Percentiles rank a stretch among this genome's conserved stretches.
phyloP scores from a whole-genome alignment of 768 basidiomycete species.

The Calocera viscosa region DNA sequence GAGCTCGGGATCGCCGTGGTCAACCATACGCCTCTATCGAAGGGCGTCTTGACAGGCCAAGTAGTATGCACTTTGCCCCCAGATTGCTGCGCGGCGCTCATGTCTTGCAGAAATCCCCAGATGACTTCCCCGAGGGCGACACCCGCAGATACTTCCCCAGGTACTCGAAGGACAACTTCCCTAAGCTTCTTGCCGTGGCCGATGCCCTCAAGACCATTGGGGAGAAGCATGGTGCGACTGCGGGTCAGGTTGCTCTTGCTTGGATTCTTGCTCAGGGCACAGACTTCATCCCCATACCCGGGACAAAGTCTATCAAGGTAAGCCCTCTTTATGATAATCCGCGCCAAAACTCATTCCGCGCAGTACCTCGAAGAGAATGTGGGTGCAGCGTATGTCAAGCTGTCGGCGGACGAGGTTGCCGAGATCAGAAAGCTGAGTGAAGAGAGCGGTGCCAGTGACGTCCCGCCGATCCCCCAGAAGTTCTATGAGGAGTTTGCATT shows the following conservation, averaged over 20 bases:
- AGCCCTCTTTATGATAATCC: background rate
- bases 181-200: conserved; percentile 27
- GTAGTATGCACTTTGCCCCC: too few relatives aligned
- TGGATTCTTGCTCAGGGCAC: conserved; percentile 27
- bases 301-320: conserved; percentile 16
- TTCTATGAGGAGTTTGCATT: background rate
- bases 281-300: conserved; percentile 24
- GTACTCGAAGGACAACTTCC: conserved; percentile 27
- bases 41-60: conserved; percentile 29
- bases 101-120: conserved; percentile 17
- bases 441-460: background rate
- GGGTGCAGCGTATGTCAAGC: conserved; percentile 19
- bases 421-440: conserved; percentile 19
- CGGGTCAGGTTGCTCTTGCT: conserved; percentile 29
- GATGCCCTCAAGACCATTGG: conserved; percentile 27
- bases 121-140: conserved; percentile 26
- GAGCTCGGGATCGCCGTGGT: conserved; percentile 27
- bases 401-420: conserved; percentile 21
- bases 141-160: conserved; percentile 24
- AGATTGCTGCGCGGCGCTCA: too few relatives aligned
- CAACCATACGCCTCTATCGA: conserved; percentile 27
- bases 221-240: conserved; percentile 24
- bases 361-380: conserved; percentile 9
- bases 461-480: background rate
- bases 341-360: conserved; percentile 10